Evolutionary conservation across 2,329 filamentous ascomycete genomes (phyloP).

Genomic region (Lachnum nothofagi): DNA sequence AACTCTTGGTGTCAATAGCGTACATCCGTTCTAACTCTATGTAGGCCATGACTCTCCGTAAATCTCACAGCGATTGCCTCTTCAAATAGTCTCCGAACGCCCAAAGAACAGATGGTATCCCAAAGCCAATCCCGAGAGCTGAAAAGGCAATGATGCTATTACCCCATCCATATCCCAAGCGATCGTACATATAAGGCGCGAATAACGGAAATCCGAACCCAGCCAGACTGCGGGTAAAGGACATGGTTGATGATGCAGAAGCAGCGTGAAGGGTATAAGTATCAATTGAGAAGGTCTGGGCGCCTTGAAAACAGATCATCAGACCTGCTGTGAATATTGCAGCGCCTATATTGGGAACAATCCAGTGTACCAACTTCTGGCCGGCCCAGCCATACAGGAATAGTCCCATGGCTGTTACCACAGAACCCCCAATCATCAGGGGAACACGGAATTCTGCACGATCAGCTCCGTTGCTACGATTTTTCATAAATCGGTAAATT

Average conservation of each 20-base stretch:
- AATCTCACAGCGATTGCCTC: no score
- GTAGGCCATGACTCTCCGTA: no score
- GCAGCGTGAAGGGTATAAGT: conserved; percentile 34
- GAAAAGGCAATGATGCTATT: conserved; percentile 42
- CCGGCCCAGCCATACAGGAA: conserved; percentile 56
- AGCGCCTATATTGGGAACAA: conserved; percentile 52
- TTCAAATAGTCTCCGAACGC: no score
- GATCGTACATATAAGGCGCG: conserved; percentile 21
- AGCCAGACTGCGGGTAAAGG: conserved; percentile 14
- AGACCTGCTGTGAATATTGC: conserved; percentile 45
- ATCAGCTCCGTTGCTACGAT: conserved; percentile 17
- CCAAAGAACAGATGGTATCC: no score
- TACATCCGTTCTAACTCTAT: no score
- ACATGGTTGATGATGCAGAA: conserved; percentile 35
- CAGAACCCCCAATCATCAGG: conserved; percentile 47
- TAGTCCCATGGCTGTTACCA: conserved; percentile 52
- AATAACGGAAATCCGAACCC: conserved; percentile 21
- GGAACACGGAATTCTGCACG: conserved; percentile 58
- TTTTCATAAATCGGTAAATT: conserved; percentile 20
- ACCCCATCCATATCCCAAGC: conserved; percentile 42
- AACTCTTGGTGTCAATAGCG: no score
- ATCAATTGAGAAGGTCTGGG: conserved; percentile 47
- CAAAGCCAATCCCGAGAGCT: conserved; percentile 43
- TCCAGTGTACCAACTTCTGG: conserved; percentile 43
- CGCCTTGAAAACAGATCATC: conserved; percentile 25